These are phyloP conservation scores for Petunia secreta DNA, from an alignment of 257 asterid genomes.

Conservation along the genomic window DNA sequence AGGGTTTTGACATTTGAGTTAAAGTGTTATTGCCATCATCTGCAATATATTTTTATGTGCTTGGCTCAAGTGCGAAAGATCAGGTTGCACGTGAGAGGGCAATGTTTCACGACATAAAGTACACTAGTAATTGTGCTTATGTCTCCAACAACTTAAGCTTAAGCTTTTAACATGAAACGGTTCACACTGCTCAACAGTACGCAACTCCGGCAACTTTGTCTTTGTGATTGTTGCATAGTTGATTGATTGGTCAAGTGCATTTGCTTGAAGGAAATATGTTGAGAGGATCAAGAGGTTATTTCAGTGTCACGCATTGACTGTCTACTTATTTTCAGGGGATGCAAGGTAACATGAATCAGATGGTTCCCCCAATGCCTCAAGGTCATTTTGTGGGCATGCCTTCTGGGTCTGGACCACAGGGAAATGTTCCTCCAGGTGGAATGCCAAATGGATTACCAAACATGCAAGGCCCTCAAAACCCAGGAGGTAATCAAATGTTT, in stretches of 20 bases:
- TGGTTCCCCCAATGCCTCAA: constrained; percentile 79
- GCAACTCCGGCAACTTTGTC: not conserved
- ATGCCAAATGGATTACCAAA: constrained; percentile 56
- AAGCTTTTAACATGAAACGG: not conserved
- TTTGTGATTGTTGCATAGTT: not conserved
- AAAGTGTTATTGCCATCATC: not conserved
- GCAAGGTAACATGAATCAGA: constrained; percentile 84
- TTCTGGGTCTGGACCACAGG: constrained; percentile 75
- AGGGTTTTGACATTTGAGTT: not conserved
- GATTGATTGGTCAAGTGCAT: not conserved
- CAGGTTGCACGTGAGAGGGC: not conserved
- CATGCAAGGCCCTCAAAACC: constrained; percentile 56
- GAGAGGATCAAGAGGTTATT: constrained; percentile 15
- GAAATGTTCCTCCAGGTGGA: constrained; percentile 65
- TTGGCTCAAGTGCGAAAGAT: not conserved
- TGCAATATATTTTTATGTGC: not conserved
- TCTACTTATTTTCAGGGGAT: constrained; percentile 46
- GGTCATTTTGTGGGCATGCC: constrained; percentile 83
- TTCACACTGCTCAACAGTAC: not conserved
- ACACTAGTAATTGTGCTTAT: not conserved
- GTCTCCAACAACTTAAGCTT: not conserved
- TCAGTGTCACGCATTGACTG: constrained; percentile 26
- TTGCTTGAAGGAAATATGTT: not conserved
- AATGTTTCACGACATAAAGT: not conserved
- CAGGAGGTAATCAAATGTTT: constrained; percentile 75